A percentile compares a stretch with the other conserved stretches of the same genome.
These are phyloP conservation scores for Nasturtium officinale DNA, from an alignment of 345 rosid species.

Conservation along the genomic window DNA sequence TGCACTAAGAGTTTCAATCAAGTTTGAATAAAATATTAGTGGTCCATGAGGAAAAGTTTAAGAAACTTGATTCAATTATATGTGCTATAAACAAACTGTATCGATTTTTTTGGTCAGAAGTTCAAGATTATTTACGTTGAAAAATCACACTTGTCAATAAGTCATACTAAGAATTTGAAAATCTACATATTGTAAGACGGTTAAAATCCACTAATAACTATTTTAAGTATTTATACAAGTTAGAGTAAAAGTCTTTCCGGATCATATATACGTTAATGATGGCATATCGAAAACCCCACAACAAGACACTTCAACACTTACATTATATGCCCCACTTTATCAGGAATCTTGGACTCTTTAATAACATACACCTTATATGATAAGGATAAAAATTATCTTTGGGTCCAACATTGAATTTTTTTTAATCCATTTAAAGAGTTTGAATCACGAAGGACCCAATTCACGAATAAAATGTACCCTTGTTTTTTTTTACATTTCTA, in stretches of 20 bases:
- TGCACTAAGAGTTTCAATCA: not conserved
- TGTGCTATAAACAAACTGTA: not conserved
- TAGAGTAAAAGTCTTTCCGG: too few species aligned
- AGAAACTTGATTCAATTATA: too few species aligned
- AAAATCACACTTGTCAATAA: too few species aligned
- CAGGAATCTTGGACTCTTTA: conserved; percentile 18
- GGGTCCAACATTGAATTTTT: conserved; percentile 15
- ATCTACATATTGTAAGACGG: too few species aligned
- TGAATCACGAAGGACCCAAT: conserved; percentile 3
- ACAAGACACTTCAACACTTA: conserved; percentile 24
- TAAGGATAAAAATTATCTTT: not conserved
- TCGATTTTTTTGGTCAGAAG: too few species aligned
- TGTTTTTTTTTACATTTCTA: too few species aligned
- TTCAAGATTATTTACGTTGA: too few species aligned
- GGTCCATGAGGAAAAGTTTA: not conserved
- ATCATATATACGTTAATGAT: not conserved
- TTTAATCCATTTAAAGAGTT: conserved; percentile 13
- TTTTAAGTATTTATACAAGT: too few species aligned
- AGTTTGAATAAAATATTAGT: not conserved
- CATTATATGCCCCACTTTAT: conserved; percentile 32
- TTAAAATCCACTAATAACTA: too few species aligned
- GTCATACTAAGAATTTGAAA: too few species aligned
- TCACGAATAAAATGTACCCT: too few species aligned
- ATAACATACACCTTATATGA: not conserved
- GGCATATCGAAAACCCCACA: conserved; percentile 13